A percentile compares a stretch with the other conserved stretches of the same genome.
Evolutionary conservation across 192 early-diverging fungal species (phyloP).

Genomic region (Haplosporangium gracile): DNA sequence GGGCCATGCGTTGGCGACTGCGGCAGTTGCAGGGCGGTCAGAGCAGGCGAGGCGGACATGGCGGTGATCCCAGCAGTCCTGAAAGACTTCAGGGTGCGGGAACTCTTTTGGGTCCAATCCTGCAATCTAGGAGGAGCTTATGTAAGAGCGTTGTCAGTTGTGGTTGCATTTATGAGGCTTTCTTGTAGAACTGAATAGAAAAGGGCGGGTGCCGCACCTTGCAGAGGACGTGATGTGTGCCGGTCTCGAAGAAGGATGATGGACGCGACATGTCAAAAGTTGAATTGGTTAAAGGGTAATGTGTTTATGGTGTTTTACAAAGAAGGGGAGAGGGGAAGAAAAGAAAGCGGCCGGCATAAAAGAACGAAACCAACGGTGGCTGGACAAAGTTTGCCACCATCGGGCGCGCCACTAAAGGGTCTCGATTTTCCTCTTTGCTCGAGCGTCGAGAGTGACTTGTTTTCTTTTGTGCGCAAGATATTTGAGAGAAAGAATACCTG

Average conservation of each 20-base stretch:
- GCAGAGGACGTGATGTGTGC: slow-evolving; percentile 42
- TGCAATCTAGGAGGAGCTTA: slow-evolving; percentile 9
- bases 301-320: neutral
- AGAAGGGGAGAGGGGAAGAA: neutral
- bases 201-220: neutral
- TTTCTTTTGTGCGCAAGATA: neutral
- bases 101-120: slow-evolving; percentile 22
- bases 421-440: neutral
- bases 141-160: no score
- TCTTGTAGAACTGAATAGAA: neutral
- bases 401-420: neutral
- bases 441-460: neutral
- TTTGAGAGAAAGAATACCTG: neutral
- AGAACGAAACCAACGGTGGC: neutral
- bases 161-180: neutral
- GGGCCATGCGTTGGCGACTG: slow-evolving; percentile 2
- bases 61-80: slow-evolving; percentile 40
- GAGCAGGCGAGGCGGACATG: slow-evolving; percentile 50
- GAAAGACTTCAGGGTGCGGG: slow-evolving; percentile 24
- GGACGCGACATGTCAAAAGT: neutral
- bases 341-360: neutral
- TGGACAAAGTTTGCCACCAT: slow-evolving; percentile 16
- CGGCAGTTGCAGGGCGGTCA: neutral
- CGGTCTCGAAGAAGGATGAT: slow-evolving; percentile 29
- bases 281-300: neutral